These are phyloP conservation scores for Colletotrichum theobromicola DNA, from an alignment of 2,329 filamentous ascomycete species.

Conservation along the genomic window DNA sequence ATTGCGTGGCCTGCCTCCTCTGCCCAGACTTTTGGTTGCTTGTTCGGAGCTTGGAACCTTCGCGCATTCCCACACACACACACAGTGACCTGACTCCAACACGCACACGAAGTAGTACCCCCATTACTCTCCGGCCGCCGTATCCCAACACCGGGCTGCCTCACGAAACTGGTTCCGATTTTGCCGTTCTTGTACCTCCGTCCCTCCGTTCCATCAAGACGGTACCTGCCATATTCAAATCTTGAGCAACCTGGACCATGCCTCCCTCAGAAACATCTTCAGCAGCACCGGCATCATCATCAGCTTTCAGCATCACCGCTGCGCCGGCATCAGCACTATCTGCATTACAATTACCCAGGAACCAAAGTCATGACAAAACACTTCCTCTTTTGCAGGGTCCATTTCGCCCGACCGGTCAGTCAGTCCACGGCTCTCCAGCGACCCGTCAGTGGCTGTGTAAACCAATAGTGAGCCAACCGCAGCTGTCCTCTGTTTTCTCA, in stretches of 20 bases:
- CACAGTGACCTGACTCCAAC: neutral
- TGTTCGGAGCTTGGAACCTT: neutral
- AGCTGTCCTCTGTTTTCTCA: neutral
- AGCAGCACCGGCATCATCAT: neutral
- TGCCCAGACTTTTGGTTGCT: neutral
- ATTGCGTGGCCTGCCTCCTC: slow-evolving; percentile 14
- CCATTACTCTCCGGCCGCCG: neutral
- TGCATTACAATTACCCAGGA: neutral
- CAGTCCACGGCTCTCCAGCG: neutral
- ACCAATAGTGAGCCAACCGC: neutral
- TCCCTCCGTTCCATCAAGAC: neutral
- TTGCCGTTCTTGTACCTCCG: neutral
- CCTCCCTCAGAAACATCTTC: neutral
- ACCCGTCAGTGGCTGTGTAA: slow-evolving; percentile 4
- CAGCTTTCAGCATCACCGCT: neutral
- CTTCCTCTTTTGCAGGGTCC: neutral
- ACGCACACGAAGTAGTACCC: neutral
- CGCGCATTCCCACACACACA: neutral
- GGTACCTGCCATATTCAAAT: neutral
- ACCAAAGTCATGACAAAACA: neutral
- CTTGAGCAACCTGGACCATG: neutral
- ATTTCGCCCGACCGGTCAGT: neutral
- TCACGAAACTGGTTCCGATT: neutral
- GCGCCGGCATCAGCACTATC: neutral
- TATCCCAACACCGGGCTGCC: neutral